These are phyloP conservation scores for Beauveria pseudobassiana DNA, from an alignment of 2,329 filamentous ascomycete genomes.

Conservation along the genomic window DNA sequence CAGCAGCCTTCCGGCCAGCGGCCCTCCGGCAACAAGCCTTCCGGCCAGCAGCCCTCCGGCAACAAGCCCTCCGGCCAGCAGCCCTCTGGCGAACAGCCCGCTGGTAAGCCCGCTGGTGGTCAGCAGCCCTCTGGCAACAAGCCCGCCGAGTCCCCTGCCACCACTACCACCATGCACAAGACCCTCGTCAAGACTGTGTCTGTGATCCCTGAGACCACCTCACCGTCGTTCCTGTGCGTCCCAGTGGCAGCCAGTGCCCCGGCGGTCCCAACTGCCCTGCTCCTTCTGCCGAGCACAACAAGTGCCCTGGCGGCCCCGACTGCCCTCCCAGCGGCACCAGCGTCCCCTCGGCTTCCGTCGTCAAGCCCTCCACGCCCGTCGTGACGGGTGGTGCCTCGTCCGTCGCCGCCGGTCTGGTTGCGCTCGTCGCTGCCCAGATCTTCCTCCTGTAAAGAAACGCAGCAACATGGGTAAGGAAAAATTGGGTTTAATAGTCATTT, in stretches of 20 bases:
- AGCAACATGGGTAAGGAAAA: not conserved
- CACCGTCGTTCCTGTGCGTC: not conserved
- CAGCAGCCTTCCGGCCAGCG: not conserved
- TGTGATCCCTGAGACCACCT: not conserved
- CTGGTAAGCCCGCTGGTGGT: not conserved
- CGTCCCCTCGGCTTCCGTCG: not conserved
- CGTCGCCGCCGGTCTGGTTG: constrained; percentile 1
- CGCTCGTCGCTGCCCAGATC: constrained; percentile 6
- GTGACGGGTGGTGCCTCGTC: constrained; percentile 5
- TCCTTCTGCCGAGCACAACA: not conserved
- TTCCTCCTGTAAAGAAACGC: constrained; percentile 1
- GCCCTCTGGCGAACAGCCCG: not conserved
- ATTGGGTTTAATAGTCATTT: not conserved
- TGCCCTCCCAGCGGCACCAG: constrained; percentile 1
- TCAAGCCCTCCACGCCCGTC: not conserved
- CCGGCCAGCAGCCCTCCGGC: not conserved
- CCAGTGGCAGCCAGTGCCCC: constrained; percentile 3
- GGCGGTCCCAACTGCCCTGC: constrained; percentile 7
- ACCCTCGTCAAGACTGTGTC: constrained; percentile 5
- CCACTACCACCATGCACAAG: not conserved
- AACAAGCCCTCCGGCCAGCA: no score
- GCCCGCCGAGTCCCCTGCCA: not conserved
- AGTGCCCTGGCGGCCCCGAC: constrained; percentile 1
- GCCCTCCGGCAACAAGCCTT: not conserved
- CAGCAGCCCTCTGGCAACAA: not conserved